phyloP scores from a whole-genome alignment of 495 filamentous ascomycete genomes.

The Oleoguttula mirabilis region DNA sequence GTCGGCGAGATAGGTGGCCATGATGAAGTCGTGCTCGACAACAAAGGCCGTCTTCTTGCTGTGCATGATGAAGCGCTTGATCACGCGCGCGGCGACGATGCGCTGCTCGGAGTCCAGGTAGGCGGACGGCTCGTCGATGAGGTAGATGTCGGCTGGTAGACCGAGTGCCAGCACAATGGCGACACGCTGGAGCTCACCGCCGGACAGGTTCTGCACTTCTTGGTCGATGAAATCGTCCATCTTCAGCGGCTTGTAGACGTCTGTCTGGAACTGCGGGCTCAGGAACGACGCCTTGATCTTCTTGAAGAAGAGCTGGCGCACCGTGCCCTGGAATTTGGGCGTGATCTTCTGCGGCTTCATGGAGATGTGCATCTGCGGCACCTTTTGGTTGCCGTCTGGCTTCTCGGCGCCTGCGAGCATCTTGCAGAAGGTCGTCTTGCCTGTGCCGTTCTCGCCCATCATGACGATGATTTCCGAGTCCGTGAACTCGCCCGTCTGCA shows the following conservation, averaged over 20 bases:
- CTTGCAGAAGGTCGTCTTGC: slow-evolving; percentile 95
- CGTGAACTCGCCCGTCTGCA: slow-evolving; percentile 79
- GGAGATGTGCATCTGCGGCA: slow-evolving; percentile 90
- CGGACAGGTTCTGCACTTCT: slow-evolving; percentile 95
- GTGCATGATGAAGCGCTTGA: slow-evolving; percentile 99
- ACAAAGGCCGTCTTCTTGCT: slow-evolving; percentile 98
- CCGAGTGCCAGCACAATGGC: slow-evolving; percentile 94
- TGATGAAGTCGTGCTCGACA: slow-evolving; percentile 99
- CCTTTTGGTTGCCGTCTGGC: slow-evolving; percentile 60
- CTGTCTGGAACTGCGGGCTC: slow-evolving; percentile 94
- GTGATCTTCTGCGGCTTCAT: slow-evolving; percentile 99
- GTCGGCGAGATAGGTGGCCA: slow-evolving; percentile 95
- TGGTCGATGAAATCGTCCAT: slow-evolving; percentile 98
- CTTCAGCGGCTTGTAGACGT: slow-evolving; percentile 96
- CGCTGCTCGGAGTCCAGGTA: slow-evolving; percentile 98
- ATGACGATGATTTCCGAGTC: slow-evolving; percentile 98
- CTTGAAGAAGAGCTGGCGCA: slow-evolving; percentile 89
- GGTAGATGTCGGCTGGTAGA: slow-evolving; percentile 92
- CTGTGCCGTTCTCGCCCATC: slow-evolving; percentile 98
- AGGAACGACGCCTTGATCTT: slow-evolving; percentile 95
- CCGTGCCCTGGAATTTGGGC: slow-evolving; percentile 92
- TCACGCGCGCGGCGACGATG: slow-evolving; percentile 91
- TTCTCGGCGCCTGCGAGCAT: slow-evolving; percentile 88
- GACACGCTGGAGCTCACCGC: slow-evolving; percentile 97
- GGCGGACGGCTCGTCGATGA: slow-evolving; percentile 90